These are phyloP conservation scores for Calonectria pauciramosa DNA, from an alignment of 2,329 filamentous ascomycete genomes.

Conservation along the genomic window DNA sequence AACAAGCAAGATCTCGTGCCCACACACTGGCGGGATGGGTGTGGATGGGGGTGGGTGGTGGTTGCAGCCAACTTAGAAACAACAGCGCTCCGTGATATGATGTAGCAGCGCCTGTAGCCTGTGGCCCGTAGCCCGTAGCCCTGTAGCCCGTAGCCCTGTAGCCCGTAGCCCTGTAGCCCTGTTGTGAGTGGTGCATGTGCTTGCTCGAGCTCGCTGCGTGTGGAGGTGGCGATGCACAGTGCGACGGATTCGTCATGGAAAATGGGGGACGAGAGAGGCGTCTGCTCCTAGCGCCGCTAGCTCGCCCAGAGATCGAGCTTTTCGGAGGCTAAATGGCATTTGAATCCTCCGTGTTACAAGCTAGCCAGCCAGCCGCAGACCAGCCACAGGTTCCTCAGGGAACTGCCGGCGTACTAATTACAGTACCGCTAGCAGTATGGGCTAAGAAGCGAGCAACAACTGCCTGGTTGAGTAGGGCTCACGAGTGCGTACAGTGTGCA, in stretches of 20 bases:
- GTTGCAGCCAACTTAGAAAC: slow-evolving; percentile 9
- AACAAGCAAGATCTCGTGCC: slow-evolving; percentile 1
- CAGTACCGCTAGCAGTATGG: not conserved
- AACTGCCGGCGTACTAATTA: slow-evolving; percentile 1
- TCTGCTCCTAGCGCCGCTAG: slow-evolving; percentile 10
- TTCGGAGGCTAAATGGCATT: not conserved
- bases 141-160: not conserved
- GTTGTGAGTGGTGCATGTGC: not conserved
- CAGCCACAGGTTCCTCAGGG: not conserved
- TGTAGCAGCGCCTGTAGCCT: not conserved
- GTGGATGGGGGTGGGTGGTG: not conserved
- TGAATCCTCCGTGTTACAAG: not conserved
- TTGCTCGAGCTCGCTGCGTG: slow-evolving; percentile 17
- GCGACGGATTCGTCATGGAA: slow-evolving; percentile 25
- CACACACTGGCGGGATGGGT: not conserved
- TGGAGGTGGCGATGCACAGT: slow-evolving; percentile 48
- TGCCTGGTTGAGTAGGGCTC: not conserved
- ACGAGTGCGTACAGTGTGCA: not conserved
- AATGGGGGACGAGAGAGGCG: not conserved
- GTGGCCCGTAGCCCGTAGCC: not conserved
- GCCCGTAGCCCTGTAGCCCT: not conserved
- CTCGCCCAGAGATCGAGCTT: not conserved
- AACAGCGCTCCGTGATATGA: not conserved
- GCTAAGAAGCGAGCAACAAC: not conserved
- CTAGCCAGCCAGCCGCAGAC: slow-evolving; percentile 5